Evolutionary conservation across 768 basidiomycete species (phyloP).

Genomic region (Naganishia vaughanmartiniae): DNA sequence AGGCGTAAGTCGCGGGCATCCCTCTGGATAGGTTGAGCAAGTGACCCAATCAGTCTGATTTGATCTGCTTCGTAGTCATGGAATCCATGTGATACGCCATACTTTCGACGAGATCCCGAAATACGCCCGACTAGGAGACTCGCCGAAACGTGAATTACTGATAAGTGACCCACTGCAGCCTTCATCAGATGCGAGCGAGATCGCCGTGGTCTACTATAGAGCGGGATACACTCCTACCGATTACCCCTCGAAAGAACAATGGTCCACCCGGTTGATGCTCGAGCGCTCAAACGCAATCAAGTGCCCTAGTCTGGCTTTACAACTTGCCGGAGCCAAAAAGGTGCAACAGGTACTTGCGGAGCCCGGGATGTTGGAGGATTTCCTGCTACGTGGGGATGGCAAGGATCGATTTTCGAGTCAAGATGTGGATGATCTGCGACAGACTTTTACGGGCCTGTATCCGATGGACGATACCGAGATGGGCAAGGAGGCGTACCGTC

Average conservation of each 20-base stretch:
- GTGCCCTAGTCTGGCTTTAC: constrained; percentile 83
- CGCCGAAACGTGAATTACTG: constrained; percentile 38
- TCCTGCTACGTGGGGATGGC: constrained; percentile 55
- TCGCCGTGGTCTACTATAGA: constrained; percentile 87
- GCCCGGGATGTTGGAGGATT: constrained; percentile 69
- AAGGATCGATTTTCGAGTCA: constrained; percentile 25
- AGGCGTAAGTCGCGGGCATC: constrained; percentile 59
- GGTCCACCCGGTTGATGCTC: constrained; percentile 69
- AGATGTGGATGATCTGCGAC: constrained; percentile 61
- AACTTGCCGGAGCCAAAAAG: constrained; percentile 95
- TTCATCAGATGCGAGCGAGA: constrained; percentile 58
- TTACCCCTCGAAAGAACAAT: constrained; percentile 63
- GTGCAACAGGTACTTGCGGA: constrained; percentile 82
- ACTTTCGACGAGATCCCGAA: constrained; percentile 68
- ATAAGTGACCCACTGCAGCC: constrained; percentile 51
- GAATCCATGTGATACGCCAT: constrained; percentile 70
- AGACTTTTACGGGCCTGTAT: constrained; percentile 87
- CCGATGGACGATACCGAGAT: constrained; percentile 58
- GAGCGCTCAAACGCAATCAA: constrained; percentile 85
- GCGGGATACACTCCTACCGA: constrained; percentile 82
- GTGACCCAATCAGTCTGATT: not conserved
- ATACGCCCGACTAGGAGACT: constrained; percentile 57
- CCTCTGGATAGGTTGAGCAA: not conserved
- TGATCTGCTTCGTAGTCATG: constrained; percentile 59
- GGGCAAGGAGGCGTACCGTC: constrained; percentile 57